These are phyloP conservation scores for Scheffersomyces illinoinensis DNA, from an alignment of 1,139 yeast genomes.

Conservation along the genomic window DNA sequence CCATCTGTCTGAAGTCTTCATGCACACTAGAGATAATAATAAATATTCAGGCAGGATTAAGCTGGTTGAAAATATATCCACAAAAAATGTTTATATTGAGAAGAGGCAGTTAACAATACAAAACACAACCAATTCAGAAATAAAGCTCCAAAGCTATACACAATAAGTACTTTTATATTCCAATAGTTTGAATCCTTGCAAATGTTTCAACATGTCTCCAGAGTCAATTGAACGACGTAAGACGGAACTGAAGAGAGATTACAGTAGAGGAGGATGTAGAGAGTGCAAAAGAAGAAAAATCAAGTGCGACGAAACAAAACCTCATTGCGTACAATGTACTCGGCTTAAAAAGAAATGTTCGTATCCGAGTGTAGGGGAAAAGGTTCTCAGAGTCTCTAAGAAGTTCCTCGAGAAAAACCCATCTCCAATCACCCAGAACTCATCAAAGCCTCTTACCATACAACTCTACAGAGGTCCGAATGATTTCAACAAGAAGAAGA, in stretches of 20 bases:
- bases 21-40: not conserved
- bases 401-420: conserved; percentile 11
- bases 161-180: not conserved
- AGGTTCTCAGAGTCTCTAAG: conserved; percentile 16
- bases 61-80: not conserved
- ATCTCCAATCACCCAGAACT: conserved; percentile 1
- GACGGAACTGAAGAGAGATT: conserved; percentile 10
- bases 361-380: conserved; percentile 20
- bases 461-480: conserved; percentile 11
- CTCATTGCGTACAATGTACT: conserved; percentile 47
- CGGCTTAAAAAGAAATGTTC: conserved; percentile 22
- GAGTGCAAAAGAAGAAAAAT: conserved; percentile 30
- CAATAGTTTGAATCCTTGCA: not conserved
- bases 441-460: conserved; percentile 9
- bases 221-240: not conserved
- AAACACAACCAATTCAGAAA: not conserved
- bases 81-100: not conserved
- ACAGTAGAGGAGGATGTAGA: conserved; percentile 23
- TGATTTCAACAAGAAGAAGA: conserved; percentile 1
- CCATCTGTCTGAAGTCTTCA: not conserved
- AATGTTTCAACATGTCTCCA: not conserved
- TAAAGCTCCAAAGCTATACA: not conserved
- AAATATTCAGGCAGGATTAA: not conserved
- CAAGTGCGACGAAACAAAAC: conserved; percentile 61
- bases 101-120: not conserved